Base-by-base conservation (phyloP, 768 basidiomycete genomes). In the Mycena filopes region DNA sequence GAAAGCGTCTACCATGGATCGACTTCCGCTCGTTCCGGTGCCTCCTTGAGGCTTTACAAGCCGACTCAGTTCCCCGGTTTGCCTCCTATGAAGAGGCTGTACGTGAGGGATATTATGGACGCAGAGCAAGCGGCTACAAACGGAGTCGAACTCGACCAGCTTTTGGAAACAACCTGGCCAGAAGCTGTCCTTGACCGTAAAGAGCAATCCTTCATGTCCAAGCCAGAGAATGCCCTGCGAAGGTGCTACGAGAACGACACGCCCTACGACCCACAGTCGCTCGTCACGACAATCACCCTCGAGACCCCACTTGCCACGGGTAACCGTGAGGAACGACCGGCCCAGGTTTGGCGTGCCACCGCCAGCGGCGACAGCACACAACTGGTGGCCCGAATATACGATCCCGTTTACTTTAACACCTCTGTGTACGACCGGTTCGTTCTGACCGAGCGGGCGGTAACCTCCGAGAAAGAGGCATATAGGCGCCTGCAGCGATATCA, bases 191-290 rank as follows among this genome's bases (percentile, higher is more conserved):
- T 49, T 20, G 48, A 49, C 28, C 13, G 31, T 1, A 31, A 49
- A 25, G 26, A 18, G 28, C 48, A 20, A 49, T 28, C 26, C 13
- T 25, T 9, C 15, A 49, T 49, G 48, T 49, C 48, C 26, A 25
- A 18, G 31, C 48, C 48, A 29, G 48, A 49, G 31, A 29, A 12
- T 49, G 48, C 20, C 26, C 48, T 49, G 48, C 26, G 26, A 12
- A 49, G 28, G 48, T 49, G 48, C 48, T 49, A 49, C 26, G 48
- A 49, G 28, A 49, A 49, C 48, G 48, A 49, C 15, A 28, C 48
- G 9, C 48, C 26, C n/a, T n/a, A n/a, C n/a, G n/a, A n/a, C n/a
- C n/a, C n/a, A n/a, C n/a, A n/a, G n/a, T n/a, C n/a, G n/a, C n/a
- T n/a, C n/a, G n/a, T n/a, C n/a, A n/a, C n/a, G n/a, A n/a, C n/a